Base-by-base conservation (phyloP, 345 rosid species). In the Camelina neglecta region DNA sequence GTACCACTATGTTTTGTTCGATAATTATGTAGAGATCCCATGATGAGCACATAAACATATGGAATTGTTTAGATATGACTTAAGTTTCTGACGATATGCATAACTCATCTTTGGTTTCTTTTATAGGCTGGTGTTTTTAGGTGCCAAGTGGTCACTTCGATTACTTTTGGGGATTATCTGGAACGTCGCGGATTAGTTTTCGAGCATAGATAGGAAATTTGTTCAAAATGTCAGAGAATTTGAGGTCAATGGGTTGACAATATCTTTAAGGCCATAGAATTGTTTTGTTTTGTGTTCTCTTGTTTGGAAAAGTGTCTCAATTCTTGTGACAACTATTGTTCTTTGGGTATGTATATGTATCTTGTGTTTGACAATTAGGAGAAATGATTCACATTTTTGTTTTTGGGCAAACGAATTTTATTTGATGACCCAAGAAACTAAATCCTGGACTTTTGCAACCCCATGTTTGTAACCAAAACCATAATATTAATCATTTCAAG, bases 51-150 rank as follows among this genome's bases (percentile, higher is more conserved):
- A 69, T 4, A 29, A 61, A 7, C 54, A 51, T 41, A 41, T 72
- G 42, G 20, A 49, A 39, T 6, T 61, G 11, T 51, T 51, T 51
- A 53, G 63, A 18, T 23, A 9, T 41, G 33, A 54, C 35, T 75
- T 5, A 11, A 3, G 59, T 48, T 59, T 15, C 41, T 23, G 50
- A 36, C 3, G 69, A 33, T 35, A 29, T 51, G 11, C 18, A 53
- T 10, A 53, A 53, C 62, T 20, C 39, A 15, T 10, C 5, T 20
- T 26, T 29, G 45, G 57, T 54, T 21, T 74, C 42, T 24, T 56
- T 58, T 76, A 75, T 35, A 69, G 71, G 80, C 63, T 33, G 53
- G 56, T 63, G 61, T 39, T 51, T 9, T 41, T 41, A 60, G 18
- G 24, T 65, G 48, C 36, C 39, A 44, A 74, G 15, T 36, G 50